A percentile compares a stretch with the other conserved stretches of the same genome.
phyloP scores from a whole-genome alignment of 768 basidiomycete genomes.

The Pleurotus sapidus region DNA sequence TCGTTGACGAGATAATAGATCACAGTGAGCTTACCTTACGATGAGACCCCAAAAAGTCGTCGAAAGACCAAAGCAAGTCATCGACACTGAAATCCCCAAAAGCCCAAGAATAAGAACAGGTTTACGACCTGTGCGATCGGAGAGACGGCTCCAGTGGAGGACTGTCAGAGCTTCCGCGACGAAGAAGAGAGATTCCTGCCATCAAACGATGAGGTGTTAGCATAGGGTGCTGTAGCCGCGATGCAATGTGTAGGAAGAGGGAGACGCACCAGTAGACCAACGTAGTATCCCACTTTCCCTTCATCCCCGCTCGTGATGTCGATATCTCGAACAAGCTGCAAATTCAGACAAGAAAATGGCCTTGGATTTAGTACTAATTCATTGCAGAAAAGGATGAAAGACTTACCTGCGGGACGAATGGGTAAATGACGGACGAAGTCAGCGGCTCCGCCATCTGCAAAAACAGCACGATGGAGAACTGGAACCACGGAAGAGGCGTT shows the following conservation, averaged over 20 bases:
- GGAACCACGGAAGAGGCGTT: constrained; percentile 66
- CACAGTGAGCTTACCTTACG: constrained; percentile 22
- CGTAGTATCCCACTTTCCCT: constrained; percentile 60
- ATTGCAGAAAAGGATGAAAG: neutral
- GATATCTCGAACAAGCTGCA: constrained; percentile 38
- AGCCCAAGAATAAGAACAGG: constrained; percentile 58
- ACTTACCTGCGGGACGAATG: constrained; percentile 68
- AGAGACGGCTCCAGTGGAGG: constrained; percentile 61
- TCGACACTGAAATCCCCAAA: constrained; percentile 50
- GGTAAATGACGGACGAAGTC: constrained; percentile 71
- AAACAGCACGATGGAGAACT: constrained; percentile 66
- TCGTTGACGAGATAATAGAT: neutral
- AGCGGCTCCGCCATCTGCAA: constrained; percentile 79
- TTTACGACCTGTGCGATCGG: constrained; percentile 60
- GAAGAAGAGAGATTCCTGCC: constrained; percentile 59
- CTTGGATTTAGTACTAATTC: neutral
- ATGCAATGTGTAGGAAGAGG: neutral
- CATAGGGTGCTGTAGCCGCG: too few relatives aligned
- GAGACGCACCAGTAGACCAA: constrained; percentile 50
- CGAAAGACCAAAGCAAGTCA: constrained; percentile 59
- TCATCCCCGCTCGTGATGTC: constrained; percentile 50
- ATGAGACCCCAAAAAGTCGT: constrained; percentile 53
- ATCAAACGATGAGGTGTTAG: too few relatives aligned
- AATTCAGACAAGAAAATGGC: neutral
- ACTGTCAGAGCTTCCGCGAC: constrained; percentile 55